Conservation (phyloP, 1,284 basidiomycete genomes). For the Naganishia liquefaciens region DNA sequence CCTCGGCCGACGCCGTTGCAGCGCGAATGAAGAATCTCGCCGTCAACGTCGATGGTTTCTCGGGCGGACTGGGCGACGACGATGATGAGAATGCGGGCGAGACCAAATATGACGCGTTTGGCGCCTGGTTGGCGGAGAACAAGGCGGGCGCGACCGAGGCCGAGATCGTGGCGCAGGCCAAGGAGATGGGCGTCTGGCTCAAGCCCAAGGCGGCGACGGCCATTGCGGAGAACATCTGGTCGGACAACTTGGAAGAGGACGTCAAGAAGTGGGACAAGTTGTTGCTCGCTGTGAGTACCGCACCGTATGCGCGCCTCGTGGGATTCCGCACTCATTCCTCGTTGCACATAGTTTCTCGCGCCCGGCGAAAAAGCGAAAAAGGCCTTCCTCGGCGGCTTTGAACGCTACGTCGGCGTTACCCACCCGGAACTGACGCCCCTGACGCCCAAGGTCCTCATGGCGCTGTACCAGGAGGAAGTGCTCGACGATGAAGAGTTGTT, state of each 20-base stretch:
- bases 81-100: slow-evolving; percentile 78
- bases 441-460: slow-evolving; percentile 93
- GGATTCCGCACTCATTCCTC: too few relatives aligned
- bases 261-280: slow-evolving; percentile 72
- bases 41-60: slow-evolving; percentile 57
- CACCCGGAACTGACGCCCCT: slow-evolving; percentile 65
- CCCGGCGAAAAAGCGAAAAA: slow-evolving; percentile 89
- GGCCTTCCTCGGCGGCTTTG: slow-evolving; percentile 83
- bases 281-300: slow-evolving; percentile 67
- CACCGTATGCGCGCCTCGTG: neutral
- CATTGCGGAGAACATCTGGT: slow-evolving; percentile 82
- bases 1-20: slow-evolving; percentile 85
- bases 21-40: slow-evolving; percentile 80
- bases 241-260: slow-evolving; percentile 69
- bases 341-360: neutral
- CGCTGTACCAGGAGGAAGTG: slow-evolving; percentile 87
- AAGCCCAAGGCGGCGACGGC: slow-evolving; percentile 91
- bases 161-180: slow-evolving; percentile 78
- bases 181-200: slow-evolving; percentile 89
- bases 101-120: slow-evolving; percentile 82
- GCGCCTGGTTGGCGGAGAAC: slow-evolving; percentile 83
- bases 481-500: slow-evolving; percentile 84
- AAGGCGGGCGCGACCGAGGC: slow-evolving; percentile 56
- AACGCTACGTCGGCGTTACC: slow-evolving; percentile 73
- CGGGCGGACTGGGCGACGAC: slow-evolving; percentile 70